A percentile compares a stretch with the other conserved stretches of the same genome.
Conservation (phyloP, 2,329 filamentous ascomycete species). For the Penicillium capsulatum region DNA sequence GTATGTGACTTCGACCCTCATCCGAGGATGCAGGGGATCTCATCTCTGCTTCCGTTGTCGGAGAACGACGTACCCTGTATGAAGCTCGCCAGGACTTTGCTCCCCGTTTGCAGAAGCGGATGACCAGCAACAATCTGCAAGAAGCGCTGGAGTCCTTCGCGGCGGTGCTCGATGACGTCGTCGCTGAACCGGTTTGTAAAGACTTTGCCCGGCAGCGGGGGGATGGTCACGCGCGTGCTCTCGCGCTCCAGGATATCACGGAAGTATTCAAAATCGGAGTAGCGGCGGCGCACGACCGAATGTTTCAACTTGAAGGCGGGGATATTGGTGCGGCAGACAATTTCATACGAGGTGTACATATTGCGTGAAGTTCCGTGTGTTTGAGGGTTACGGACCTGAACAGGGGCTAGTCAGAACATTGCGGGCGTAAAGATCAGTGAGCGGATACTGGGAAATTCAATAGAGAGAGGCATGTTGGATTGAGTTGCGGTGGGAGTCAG, state of each 20-base stretch:
- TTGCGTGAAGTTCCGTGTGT: constrained; percentile 89
- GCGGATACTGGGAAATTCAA: too few relatives aligned
- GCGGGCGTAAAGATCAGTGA: background rate
- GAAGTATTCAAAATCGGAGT: constrained; percentile 98
- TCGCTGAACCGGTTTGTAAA: constrained; percentile 98
- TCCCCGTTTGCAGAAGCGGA: constrained; percentile 92
- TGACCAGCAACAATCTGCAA: constrained; percentile 97
- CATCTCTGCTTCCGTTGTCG: too few relatives aligned
- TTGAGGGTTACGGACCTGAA: constrained; percentile 82
- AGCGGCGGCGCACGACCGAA: constrained; percentile 82
- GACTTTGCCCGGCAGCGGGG: constrained; percentile 91
- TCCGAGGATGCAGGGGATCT: too few relatives aligned
- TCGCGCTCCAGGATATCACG: constrained; percentile 97
- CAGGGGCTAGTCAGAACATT: background rate
- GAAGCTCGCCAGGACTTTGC: constrained; percentile 92
- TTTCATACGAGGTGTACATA: constrained; percentile 99
- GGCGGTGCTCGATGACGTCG: constrained; percentile 92
- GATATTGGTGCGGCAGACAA: constrained; percentile 96
- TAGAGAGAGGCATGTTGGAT: too few relatives aligned
- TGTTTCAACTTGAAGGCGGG: constrained; percentile 95
- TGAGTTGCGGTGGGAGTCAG: background rate
- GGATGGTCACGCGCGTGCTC: constrained; percentile 88
- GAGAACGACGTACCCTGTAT: constrained; percentile 69
- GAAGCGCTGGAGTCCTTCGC: constrained; percentile 90
- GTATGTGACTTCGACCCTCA: background rate